phyloP scores from a whole-genome alignment of 345 rosid genomes.

The Mallotus nudiflorus region DNA sequence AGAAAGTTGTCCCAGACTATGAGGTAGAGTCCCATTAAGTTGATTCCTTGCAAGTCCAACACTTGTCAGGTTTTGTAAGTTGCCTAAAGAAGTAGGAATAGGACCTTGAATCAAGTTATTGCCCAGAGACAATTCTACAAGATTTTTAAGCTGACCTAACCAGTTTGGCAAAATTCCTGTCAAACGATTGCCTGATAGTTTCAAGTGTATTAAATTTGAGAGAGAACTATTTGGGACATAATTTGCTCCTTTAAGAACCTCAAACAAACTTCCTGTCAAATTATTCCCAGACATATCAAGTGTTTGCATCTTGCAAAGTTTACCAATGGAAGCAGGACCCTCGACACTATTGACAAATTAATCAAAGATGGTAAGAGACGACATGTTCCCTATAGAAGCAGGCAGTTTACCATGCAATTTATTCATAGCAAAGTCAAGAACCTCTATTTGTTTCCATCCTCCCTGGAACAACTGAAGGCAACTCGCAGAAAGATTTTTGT shows the following conservation, averaged over 20 bases:
- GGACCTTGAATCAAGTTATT: slow-evolving; percentile 49
- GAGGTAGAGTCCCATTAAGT: slow-evolving; percentile 54
- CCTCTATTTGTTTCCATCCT: slow-evolving; percentile 41
- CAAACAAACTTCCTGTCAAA: slow-evolving; percentile 40
- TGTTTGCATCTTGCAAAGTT: slow-evolving; percentile 38
- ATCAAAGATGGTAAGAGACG: slow-evolving; percentile 31
- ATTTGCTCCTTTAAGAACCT: slow-evolving; percentile 21
- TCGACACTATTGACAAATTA: slow-evolving; percentile 24
- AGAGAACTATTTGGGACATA: slow-evolving; percentile 28
- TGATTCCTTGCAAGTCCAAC: slow-evolving; percentile 46
- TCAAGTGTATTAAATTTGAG: slow-evolving; percentile 34
- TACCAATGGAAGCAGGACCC: slow-evolving; percentile 42
- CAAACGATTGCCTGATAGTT: slow-evolving; percentile 25
- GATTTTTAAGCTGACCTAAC: slow-evolving; percentile 38
- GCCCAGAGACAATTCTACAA: slow-evolving; percentile 39
- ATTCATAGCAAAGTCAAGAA: slow-evolving; percentile 29
- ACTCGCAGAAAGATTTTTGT: slow-evolving; percentile 39
- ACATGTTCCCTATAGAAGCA: slow-evolving; percentile 42
- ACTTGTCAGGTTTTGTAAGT: slow-evolving; percentile 33
- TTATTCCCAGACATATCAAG: slow-evolving; percentile 38
- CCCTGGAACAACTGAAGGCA: slow-evolving; percentile 37
- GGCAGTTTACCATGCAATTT: slow-evolving; percentile 44
- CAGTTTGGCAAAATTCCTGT: slow-evolving; percentile 47
- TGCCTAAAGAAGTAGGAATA: slow-evolving; percentile 48
- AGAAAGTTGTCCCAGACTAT: slow-evolving; percentile 45